Evolutionary conservation across 805 yeast species (phyloP).

Genomic region (Danielozyma ontarioensis): DNA sequence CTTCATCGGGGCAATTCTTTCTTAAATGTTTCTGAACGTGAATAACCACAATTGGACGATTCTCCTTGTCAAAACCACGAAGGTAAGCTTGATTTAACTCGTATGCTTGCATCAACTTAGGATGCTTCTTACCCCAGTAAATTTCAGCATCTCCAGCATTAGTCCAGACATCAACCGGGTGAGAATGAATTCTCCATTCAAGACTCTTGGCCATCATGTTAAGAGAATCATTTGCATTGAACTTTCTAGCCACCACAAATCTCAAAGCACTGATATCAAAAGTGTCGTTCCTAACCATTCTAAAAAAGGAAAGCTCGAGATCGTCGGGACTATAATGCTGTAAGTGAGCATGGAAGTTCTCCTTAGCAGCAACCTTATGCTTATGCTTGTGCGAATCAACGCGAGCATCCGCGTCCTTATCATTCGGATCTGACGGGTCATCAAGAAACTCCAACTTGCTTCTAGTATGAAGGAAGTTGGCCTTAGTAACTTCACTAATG

Average conservation of each 20-base stretch:
- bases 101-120: slow-evolving; percentile 10
- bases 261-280: slow-evolving; percentile 77
- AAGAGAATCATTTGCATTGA: slow-evolving; percentile 64
- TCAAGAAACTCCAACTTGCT: slow-evolving; percentile 5
- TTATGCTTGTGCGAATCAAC: slow-evolving; percentile 3
- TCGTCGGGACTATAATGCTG: slow-evolving; percentile 11
- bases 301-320: slow-evolving; percentile 11
- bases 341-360: slow-evolving; percentile 6
- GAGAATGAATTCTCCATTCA: slow-evolving; percentile 66
- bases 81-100: slow-evolving; percentile 12
- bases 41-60: slow-evolving; percentile 13
- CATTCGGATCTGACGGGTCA: too few species aligned
- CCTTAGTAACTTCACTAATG: slow-evolving; percentile 6
- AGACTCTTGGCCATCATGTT: slow-evolving; percentile 69
- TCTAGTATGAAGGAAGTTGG: slow-evolving; percentile 5
- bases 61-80: slow-evolving; percentile 10
- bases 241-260: slow-evolving; percentile 83
- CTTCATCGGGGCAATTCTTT: slow-evolving; percentile 17
- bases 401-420: slow-evolving; percentile 6
- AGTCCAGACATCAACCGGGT: slow-evolving; percentile 25
- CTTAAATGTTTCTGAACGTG: slow-evolving; percentile 17
- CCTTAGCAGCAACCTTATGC: slow-evolving; percentile 5
- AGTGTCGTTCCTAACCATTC: slow-evolving; percentile 47
- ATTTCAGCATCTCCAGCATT: slow-evolving; percentile 10
- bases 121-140: slow-evolving; percentile 7